Percentiles rank a stretch among this genome's conserved stretches.
Evolutionary conservation across 1,139 yeast species (phyloP).

Genomic region (Scheffersomyces titani): DNA sequence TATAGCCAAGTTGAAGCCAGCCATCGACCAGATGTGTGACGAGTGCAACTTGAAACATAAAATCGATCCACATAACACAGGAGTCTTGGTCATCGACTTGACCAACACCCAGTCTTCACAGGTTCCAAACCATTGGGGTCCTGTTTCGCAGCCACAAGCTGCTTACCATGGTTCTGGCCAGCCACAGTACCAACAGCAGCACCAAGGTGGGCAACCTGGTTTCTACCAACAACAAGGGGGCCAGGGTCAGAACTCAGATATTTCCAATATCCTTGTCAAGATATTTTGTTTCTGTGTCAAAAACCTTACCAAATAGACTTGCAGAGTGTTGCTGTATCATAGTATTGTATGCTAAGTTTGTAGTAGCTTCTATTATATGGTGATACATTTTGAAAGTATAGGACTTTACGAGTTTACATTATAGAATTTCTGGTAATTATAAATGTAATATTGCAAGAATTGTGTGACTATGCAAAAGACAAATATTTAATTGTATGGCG

Average conservation of each 20-base stretch:
- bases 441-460: background rate
- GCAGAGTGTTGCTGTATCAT: background rate
- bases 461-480: background rate
- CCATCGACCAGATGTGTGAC: slow-evolving; percentile 73
- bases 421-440: background rate
- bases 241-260: slow-evolving; percentile 9
- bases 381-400: background rate
- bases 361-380: too few species aligned
- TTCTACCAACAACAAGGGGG: slow-evolving; percentile 19
- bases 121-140: slow-evolving; percentile 53
- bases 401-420: background rate
- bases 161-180: slow-evolving; percentile 29
- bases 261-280: slow-evolving; percentile 21
- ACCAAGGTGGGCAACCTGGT: slow-evolving; percentile 21
- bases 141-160: slow-evolving; percentile 26
- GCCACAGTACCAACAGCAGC: slow-evolving; percentile 30
- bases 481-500: background rate
- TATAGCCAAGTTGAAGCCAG: slow-evolving; percentile 87
- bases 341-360: background rate
- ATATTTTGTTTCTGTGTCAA: slow-evolving; percentile 35
- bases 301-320: slow-evolving; percentile 3
- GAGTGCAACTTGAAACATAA: slow-evolving; percentile 62
- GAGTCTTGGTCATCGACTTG: slow-evolving; percentile 76
- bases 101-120: slow-evolving; percentile 38
- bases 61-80: slow-evolving; percentile 71